Conservation (phyloP, 306 rosid genomes). For the Ammopiptanthus mongolicus region DNA sequence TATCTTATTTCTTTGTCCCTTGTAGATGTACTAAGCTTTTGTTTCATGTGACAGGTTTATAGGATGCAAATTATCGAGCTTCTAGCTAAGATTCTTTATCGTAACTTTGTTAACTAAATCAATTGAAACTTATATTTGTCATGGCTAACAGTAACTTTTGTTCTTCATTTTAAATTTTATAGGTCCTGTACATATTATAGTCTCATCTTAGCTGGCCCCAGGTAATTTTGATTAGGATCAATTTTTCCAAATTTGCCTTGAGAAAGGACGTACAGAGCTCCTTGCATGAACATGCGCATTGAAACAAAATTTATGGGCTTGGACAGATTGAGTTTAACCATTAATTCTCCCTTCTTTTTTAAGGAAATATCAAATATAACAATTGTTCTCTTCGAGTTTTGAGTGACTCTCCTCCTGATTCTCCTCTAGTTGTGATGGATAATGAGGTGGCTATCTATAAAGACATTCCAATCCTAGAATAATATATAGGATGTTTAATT, state of each 20-base stretch:
- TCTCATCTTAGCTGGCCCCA: not conserved
- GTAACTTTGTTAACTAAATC: not conserved
- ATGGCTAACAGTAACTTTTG: conserved; percentile 4
- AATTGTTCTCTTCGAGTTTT: not conserved
- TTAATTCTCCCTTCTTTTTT: not conserved
- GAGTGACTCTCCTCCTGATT: too few species aligned
- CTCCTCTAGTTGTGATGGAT: too few species aligned
- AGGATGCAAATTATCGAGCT: not conserved
- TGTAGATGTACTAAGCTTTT: conserved; percentile 30
- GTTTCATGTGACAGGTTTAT: conserved; percentile 18
- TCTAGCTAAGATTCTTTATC: conserved; percentile 17
- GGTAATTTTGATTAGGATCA: not conserved
- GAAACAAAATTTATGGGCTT: conserved; percentile 13
- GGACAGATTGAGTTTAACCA: conserved; percentile 12
- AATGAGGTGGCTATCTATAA: too few species aligned
- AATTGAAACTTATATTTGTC: not conserved
- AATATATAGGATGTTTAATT: too few species aligned
- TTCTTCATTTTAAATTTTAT: not conserved
- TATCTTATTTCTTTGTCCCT: too few species aligned
- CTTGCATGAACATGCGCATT: conserved; percentile 9
- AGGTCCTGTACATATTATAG: not conserved
- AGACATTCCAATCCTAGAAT: too few species aligned
- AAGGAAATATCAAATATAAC: not conserved
- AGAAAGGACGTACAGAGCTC: not conserved
- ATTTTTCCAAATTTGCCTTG: not conserved